Conservation (phyloP, 768 basidiomycete species). For the Boletellus ananiceps region DNA sequence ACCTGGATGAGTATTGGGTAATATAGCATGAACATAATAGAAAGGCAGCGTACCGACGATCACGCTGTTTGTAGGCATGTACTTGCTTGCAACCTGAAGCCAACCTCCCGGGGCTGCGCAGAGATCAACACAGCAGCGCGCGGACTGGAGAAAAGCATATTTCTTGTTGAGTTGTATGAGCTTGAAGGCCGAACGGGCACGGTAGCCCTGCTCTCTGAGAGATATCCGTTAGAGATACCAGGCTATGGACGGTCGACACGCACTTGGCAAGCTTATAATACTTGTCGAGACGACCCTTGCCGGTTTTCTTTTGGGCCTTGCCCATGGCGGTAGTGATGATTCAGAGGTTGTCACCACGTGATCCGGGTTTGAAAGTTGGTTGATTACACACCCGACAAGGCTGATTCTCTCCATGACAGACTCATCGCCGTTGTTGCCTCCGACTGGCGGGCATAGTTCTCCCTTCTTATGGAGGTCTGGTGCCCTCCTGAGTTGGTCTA, state of each 20-base stretch:
- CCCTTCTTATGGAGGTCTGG: slow-evolving; percentile 42
- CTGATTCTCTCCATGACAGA: slow-evolving; percentile 19
- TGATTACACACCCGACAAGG: background rate
- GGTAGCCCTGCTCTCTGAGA: slow-evolving; percentile 93
- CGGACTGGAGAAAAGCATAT: slow-evolving; percentile 84
- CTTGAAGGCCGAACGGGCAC: slow-evolving; percentile 99
- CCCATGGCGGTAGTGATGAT: slow-evolving; percentile 43
- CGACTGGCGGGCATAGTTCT: slow-evolving; percentile 9
- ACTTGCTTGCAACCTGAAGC: slow-evolving; percentile 97
- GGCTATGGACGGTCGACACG: slow-evolving; percentile 3
- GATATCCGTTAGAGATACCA: slow-evolving; percentile 6
- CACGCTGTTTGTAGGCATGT: slow-evolving; percentile 89
- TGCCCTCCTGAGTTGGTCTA: slow-evolving; percentile 36
- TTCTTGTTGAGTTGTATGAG: slow-evolving; percentile 98
- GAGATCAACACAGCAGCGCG: slow-evolving; percentile 93
- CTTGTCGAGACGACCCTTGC: slow-evolving; percentile 93
- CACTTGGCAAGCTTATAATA: slow-evolving; percentile 96
- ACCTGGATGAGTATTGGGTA: slow-evolving; percentile 42
- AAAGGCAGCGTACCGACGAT: slow-evolving; percentile 65
- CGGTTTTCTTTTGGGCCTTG: slow-evolving; percentile 90
- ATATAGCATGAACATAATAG: slow-evolving; percentile 2
- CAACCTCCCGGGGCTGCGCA: slow-evolving; percentile 99
- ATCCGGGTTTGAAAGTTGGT: slow-evolving; percentile 13
- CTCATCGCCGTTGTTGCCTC: slow-evolving; percentile 29
- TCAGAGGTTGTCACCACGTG: background rate